Percentiles rank a stretch among this genome's conserved stretches.
phyloP scores from a whole-genome alignment of 257 asterid species.

The Osmanthus fragrans region DNA sequence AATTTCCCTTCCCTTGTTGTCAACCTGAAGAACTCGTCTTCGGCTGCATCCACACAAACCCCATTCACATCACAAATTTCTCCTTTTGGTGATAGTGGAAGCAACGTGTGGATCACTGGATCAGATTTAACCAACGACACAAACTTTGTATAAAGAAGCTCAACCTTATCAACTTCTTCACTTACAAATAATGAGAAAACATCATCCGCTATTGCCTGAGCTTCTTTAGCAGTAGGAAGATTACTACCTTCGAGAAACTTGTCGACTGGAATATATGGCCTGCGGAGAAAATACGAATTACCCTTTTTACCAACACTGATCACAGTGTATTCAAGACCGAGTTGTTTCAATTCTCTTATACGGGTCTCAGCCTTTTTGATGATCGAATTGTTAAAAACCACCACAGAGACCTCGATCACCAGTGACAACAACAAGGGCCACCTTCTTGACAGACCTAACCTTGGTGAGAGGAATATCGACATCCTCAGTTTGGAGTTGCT shows the following conservation, averaged over 20 bases:
- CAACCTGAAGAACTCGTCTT: slow-evolving; percentile 81
- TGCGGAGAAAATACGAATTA: slow-evolving; percentile 59
- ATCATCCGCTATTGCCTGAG: slow-evolving; percentile 87
- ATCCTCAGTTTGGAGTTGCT: slow-evolving; percentile 80
- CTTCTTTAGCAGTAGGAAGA: slow-evolving; percentile 90
- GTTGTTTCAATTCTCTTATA: slow-evolving; percentile 53
- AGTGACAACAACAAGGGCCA: slow-evolving; percentile 85
- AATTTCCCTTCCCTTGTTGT: slow-evolving; percentile 53
- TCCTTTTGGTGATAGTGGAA: slow-evolving; percentile 92
- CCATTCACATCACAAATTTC: slow-evolving; percentile 88
- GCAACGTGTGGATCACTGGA: slow-evolving; percentile 82
- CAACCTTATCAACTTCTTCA: slow-evolving; percentile 90
- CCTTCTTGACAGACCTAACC: slow-evolving; percentile 79
- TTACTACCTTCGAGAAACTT: slow-evolving; percentile 57
- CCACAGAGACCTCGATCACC: slow-evolving; percentile 98
- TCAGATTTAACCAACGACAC: slow-evolving; percentile 81
- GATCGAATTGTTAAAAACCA: slow-evolving; percentile 67
- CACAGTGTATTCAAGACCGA: slow-evolving; percentile 65
- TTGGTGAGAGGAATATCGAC: slow-evolving; percentile 76
- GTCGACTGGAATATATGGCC: slow-evolving; percentile 78
- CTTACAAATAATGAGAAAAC: slow-evolving; percentile 77
- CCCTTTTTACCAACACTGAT: slow-evolving; percentile 92
- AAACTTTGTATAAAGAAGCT: slow-evolving; percentile 84
- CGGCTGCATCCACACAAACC: slow-evolving; percentile 78
- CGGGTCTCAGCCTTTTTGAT: slow-evolving; percentile 71